phyloP scores from a whole-genome alignment of 2,329 filamentous ascomycete genomes.

The Claviceps maximensis region DNA sequence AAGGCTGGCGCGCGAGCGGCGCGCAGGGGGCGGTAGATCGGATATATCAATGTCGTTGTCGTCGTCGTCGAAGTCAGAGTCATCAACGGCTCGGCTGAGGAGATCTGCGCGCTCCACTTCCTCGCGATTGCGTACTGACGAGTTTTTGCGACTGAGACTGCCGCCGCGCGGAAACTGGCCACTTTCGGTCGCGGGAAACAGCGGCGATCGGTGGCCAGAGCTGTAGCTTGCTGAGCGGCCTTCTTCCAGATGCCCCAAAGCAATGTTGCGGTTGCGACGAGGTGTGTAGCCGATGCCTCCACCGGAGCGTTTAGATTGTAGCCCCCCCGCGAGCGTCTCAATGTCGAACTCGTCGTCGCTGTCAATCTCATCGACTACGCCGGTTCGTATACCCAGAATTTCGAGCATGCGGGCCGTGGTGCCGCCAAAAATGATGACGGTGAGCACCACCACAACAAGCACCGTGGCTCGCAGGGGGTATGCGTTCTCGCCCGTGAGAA shows the following conservation, averaged over 20 bases:
- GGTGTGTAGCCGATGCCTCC: constrained; percentile 67
- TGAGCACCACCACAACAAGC: constrained; percentile 92
- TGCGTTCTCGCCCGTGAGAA: constrained; percentile 69
- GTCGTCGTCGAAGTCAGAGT: constrained; percentile 38
- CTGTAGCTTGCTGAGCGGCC: constrained; percentile 33
- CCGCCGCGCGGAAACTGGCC: constrained; percentile 33
- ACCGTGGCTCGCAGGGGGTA: constrained; percentile 84
- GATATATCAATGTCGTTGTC: constrained; percentile 50
- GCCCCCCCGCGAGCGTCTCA: constrained; percentile 56
- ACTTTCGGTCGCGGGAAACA: constrained; percentile 17
- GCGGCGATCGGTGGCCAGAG: constrained; percentile 39
- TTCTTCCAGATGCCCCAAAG: constrained; percentile 38
- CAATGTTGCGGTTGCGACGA: constrained; percentile 47
- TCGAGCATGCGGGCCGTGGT: constrained; percentile 97
- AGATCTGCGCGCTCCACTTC: constrained; percentile 45
- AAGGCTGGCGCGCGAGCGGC: constrained; percentile 19
- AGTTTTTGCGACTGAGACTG: constrained; percentile 41
- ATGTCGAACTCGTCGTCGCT: constrained; percentile 99
- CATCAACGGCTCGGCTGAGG: constrained; percentile 35
- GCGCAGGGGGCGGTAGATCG: constrained; percentile 50
- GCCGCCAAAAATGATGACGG: constrained; percentile 96
- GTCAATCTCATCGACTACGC: constrained; percentile 92
- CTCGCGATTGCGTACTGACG: constrained; percentile 24
- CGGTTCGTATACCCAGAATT: constrained; percentile 90
- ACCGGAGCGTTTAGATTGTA: constrained; percentile 70